Base-by-base conservation (phyloP, 306 rosid genomes). In the Acacia crassicarpa region DNA sequence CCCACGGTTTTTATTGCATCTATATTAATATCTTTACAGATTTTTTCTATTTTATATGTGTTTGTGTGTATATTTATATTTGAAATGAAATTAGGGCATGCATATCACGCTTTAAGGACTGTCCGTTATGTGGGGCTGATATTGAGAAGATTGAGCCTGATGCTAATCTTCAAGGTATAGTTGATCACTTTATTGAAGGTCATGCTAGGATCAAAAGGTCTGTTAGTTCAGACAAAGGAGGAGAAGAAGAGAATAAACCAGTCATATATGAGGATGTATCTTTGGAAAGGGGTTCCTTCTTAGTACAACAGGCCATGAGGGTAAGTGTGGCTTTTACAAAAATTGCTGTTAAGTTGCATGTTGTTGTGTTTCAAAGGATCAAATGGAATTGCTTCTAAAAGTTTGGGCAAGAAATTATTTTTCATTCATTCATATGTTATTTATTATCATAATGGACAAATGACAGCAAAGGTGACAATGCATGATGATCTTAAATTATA, bases 281-380 rank as follows among this genome's bases (percentile, higher is more conserved):
- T 84, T 79, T 95, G 89, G 98, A 95, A 86, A 93, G 99, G 83
- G 98, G 98, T 74, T 90, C 99, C 81, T 95, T 95, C 90, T 89
- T 95, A 87, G 94, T 95, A 72, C 98, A 95, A 78, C 99, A 95
- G 66, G 98, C 99, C 83, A 93, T 95, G 99, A 93, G 98, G 97
- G 99, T 95, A 78, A 81, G 90, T 78, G 23, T 82, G 70, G 30
- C 58, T 58, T 79, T 30, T 15, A 63, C 67, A 25, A 45, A 67
- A 72, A 13, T 35, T 79, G 38, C 48, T 78, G 59, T 59, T 23
- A 38, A 59, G 75, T 69, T 40, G 49, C 38, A 44, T 70, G 12
- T 13, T 78, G 53, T 16, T 78, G 13, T 54, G 59, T 23, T 77
- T 33, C 81, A 65, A 80, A 83, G 19, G 83, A 68, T 83, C 10